Percentiles rank a stretch among this genome's conserved stretches.
Evolutionary conservation across 2,329 filamentous ascomycete species (phyloP).

Genomic region (Rhinocladiella mackenziei): DNA sequence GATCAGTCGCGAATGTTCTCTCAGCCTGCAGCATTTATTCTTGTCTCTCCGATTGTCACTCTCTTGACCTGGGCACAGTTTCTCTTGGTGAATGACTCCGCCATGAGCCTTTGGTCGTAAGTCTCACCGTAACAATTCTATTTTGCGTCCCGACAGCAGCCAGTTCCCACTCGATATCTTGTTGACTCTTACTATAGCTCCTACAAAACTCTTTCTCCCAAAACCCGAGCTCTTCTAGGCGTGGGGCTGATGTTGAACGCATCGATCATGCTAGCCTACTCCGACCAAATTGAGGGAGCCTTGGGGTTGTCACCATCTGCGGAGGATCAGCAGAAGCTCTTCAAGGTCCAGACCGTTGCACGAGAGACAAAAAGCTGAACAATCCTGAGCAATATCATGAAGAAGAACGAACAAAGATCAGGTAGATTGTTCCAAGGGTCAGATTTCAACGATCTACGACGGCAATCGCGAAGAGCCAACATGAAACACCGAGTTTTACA

Average conservation of each 20-base stretch:
- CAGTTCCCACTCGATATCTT: not conserved
- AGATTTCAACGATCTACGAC: too few relatives aligned
- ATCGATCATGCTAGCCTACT: constrained; percentile 25
- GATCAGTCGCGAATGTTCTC: too few relatives aligned
- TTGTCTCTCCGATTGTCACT: too few relatives aligned
- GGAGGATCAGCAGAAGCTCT: constrained; percentile 16
- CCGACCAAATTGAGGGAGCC: constrained; percentile 28
- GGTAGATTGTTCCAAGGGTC: too few relatives aligned
- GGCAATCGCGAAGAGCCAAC: too few relatives aligned
- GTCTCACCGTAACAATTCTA: constrained; percentile 3
- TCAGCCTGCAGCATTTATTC: too few relatives aligned
- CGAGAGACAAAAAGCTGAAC: constrained; percentile 17
- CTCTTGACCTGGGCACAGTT: too few relatives aligned
- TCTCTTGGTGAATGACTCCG: not conserved
- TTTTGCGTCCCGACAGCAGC: too few relatives aligned
- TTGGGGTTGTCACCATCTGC: constrained; percentile 22
- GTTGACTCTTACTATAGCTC: constrained; percentile 16
- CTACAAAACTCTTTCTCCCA: constrained; percentile 27
- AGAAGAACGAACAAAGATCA: too few relatives aligned
- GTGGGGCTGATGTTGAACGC: constrained; percentile 28
- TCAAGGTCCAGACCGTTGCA: constrained; percentile 19
- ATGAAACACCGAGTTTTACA: too few relatives aligned
- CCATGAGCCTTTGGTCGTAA: constrained; percentile 28
- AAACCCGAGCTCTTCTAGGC: constrained; percentile 27
- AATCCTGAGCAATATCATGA: too few relatives aligned